Evolutionary conservation across 108 stramenopile species (phyloP), one percentile per base, ranked within the genome.

Genomic region (Cafeteria roenbergensis): DNA sequence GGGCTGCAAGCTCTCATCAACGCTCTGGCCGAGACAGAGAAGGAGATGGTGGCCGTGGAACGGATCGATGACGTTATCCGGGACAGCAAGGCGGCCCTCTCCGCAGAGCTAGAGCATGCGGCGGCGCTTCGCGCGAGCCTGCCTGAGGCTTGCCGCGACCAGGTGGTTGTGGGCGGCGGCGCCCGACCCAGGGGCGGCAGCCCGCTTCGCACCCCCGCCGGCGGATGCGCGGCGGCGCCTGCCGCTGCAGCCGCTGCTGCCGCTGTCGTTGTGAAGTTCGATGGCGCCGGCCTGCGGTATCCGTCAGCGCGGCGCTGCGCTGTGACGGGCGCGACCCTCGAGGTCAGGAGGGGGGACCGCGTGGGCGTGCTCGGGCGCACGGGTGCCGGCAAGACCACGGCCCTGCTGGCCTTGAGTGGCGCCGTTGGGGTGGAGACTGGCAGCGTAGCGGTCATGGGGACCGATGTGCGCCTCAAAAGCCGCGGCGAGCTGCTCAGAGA

Each of bases 341-440:
- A 56, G 51, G 51, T 78, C 55, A 35, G 3, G 0, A 34, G 54
- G n/a, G 75, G 73, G 48, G 3, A 56, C 25, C 74, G 62, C 12
- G 70, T 83, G 28, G 82, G 82, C 35, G 62, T 83, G 34, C 59
- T 65, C 62, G 82, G 82, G 0, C 71, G 84, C 1, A 84, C 84
- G 31, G 84, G 84, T 21, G 68, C 78, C 17, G 84, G 84, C 54
- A 84, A 84, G 70, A 75, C 76, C 34, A 71, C 68, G 33, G 65
- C 83, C 29, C 89, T 95, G 88, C 69, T 80, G 30, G 78, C 83
- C 34, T 82, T 98, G 0, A 92, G 93, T 67, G 88, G 94, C 24
- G 86, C 94, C 29, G 84, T 90, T 60, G 84, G 91, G 79, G 65
- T 71, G 25, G 80, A 85, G 0, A 66, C 63, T 24, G 91, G 92